phyloP scores from a whole-genome alignment of 371 early-diverging fungal species.

The Syncephalastrum racemosum region DNA sequence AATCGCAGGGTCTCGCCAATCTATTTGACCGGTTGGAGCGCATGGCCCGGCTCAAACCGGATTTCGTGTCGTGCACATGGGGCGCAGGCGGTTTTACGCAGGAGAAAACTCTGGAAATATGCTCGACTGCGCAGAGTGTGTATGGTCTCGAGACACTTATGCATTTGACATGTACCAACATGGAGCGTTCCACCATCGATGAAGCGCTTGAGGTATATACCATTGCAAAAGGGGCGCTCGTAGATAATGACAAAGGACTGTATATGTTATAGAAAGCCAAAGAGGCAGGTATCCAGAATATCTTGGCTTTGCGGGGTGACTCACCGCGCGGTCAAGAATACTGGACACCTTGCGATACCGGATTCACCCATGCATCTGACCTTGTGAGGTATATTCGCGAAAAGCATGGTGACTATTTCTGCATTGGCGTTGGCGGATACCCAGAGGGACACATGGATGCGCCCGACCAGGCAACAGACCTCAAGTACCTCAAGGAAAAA shows the following conservation, averaged over 20 bases:
- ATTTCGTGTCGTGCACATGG: slow-evolving; percentile 95
- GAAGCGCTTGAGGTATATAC: slow-evolving; percentile 63
- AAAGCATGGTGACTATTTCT: slow-evolving; percentile 89
- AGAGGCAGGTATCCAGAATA: slow-evolving; percentile 86
- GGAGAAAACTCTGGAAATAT: slow-evolving; percentile 81
- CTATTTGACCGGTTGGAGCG: slow-evolving; percentile 90
- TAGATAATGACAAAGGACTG: background rate
- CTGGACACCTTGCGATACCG: slow-evolving; percentile 77
- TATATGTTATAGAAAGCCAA: slow-evolving; percentile 66
- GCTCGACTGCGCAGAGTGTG: slow-evolving; percentile 80
- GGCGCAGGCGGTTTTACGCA: slow-evolving; percentile 93
- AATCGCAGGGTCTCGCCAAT: slow-evolving; percentile 76
- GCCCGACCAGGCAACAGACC: slow-evolving; percentile 45
- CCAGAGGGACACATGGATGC: slow-evolving; percentile 93
- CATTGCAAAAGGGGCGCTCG: background rate
- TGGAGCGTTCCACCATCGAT: slow-evolving; percentile 85
- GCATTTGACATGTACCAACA: slow-evolving; percentile 98
- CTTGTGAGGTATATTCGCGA: slow-evolving; percentile 89
- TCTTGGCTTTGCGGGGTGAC: slow-evolving; percentile 93
- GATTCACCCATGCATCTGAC: slow-evolving; percentile 86
- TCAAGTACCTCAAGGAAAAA: slow-evolving; percentile 79
- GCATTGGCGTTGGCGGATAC: slow-evolving; percentile 95
- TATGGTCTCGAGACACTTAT: slow-evolving; percentile 89
- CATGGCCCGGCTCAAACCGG: slow-evolving; percentile 83
- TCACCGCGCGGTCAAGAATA: slow-evolving; percentile 80